phyloP scores from a whole-genome alignment of 1,284 basidiomycete genomes.

The Earliella scabrosa region DNA sequence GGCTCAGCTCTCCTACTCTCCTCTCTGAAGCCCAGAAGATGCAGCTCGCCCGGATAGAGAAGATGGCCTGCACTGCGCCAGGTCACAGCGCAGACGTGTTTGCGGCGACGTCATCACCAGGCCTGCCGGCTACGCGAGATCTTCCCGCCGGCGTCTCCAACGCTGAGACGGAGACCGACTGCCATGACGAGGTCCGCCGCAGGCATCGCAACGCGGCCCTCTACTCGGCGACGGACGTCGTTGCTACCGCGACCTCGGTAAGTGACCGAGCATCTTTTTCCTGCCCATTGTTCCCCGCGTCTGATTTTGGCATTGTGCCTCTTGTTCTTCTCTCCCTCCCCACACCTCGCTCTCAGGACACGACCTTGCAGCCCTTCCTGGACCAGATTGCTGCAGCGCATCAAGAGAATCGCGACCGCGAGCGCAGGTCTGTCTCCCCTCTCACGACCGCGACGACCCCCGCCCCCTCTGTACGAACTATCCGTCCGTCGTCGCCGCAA shows the following conservation, averaged over 20 bases:
- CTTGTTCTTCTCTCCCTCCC: conserved; percentile 3
- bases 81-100: neutral
- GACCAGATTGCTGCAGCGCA: conserved; percentile 21
- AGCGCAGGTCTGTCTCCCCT: neutral
- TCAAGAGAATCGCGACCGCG: conserved; percentile 13
- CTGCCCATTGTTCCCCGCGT: conserved; percentile 10
- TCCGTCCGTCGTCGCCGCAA: neutral
- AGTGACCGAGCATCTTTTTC: conserved; percentile 22
- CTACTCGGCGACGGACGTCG: conserved; percentile 33
- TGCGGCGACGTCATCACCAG: conserved; percentile 11
- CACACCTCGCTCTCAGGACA: conserved; percentile 11
- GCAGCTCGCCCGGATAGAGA: conserved; percentile 31
- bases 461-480: conserved; percentile 4
- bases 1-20: conserved; percentile 44
- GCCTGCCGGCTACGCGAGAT: conserved; percentile 8
- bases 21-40: conserved; percentile 36
- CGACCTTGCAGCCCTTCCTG: conserved; percentile 23
- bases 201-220: conserved; percentile 30
- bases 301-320: conserved; percentile 13
- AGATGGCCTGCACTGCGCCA: neutral
- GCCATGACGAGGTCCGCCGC: conserved; percentile 21
- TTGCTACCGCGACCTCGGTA: conserved; percentile 37
- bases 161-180: conserved; percentile 8
- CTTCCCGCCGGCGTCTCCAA: conserved; percentile 13
- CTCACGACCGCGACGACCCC: conserved; percentile 1